A percentile compares a stretch with the other conserved stretches of the same genome.
Evolutionary conservation across 306 rosid genomes (phyloP).

Genomic region (Vicia faba): DNA sequence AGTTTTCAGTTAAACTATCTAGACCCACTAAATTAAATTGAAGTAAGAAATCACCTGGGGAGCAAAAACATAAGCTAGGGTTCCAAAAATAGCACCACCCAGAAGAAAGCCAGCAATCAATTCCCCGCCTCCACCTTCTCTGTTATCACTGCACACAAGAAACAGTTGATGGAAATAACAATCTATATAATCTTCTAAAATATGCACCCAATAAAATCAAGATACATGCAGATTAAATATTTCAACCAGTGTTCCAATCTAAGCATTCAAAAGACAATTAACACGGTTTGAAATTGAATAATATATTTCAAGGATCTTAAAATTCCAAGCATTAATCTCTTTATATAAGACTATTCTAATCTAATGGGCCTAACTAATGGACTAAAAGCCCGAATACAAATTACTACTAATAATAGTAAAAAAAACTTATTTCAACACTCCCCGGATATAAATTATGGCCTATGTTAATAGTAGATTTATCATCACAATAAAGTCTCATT

Average conservation of each 20-base stretch:
- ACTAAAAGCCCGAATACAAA: no score
- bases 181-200: constrained; percentile 23
- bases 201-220: constrained; percentile 16
- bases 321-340: no score
- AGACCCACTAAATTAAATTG: constrained; percentile 22
- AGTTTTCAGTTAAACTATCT: constrained; percentile 18
- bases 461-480: no score
- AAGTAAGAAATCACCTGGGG: constrained; percentile 74
- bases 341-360: no score
- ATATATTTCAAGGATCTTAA: no score
- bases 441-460: no score
- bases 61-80: constrained; percentile 81
- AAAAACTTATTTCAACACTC: no score
- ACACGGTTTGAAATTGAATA: no score
- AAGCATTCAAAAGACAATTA: constrained; percentile 18
- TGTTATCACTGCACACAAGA: constrained; percentile 54
- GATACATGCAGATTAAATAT: background rate
- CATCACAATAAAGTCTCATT: no score
- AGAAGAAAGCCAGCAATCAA: constrained; percentile 82
- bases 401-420: no score
- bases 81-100: constrained; percentile 91
- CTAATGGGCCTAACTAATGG: no score
- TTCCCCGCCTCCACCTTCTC: constrained; percentile 75
- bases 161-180: constrained; percentile 26
- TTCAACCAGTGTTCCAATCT: background rate